phyloP scores from a whole-genome alignment of 2,329 filamentous ascomycete species.

The Cytospora chrysosperma region DNA sequence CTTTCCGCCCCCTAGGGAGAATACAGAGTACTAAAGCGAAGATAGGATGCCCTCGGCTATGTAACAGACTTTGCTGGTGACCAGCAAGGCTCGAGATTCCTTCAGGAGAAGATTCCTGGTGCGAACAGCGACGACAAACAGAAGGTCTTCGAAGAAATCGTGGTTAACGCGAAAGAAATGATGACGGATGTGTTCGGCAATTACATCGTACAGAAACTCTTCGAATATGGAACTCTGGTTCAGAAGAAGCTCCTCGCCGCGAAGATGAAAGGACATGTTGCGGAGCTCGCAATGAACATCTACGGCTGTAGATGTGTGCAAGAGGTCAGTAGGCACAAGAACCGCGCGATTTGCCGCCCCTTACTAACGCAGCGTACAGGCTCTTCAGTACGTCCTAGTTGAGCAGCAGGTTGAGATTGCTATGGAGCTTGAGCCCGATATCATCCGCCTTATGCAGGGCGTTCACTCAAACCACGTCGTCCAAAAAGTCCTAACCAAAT shows the following conservation, averaged over 20 bases:
- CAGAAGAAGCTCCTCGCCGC: slow-evolving; percentile 87
- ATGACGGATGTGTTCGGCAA: slow-evolving; percentile 98
- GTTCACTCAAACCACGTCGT: slow-evolving; percentile 96
- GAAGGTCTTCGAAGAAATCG: slow-evolving; percentile 82
- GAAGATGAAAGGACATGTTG: slow-evolving; percentile 83
- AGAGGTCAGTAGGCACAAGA: slow-evolving; percentile 58
- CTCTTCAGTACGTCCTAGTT: slow-evolving; percentile 84
- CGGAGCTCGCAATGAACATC: slow-evolving; percentile 78
- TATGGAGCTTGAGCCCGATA: slow-evolving; percentile 74
- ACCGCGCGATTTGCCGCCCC: slow-evolving; percentile 2
- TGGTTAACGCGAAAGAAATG: slow-evolving; percentile 77
- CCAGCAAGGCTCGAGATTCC: slow-evolving; percentile 92
- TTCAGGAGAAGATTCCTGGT: slow-evolving; percentile 86
- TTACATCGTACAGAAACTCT: slow-evolving; percentile 97
- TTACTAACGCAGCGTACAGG: slow-evolving; percentile 47
- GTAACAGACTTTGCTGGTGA: slow-evolving; percentile 95
- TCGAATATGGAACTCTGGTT: slow-evolving; percentile 89
- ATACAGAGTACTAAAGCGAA: slow-evolving; percentile 21
- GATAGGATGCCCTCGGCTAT: slow-evolving; percentile 75
- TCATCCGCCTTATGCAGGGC: slow-evolving; percentile 77
- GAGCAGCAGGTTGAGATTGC: slow-evolving; percentile 86
- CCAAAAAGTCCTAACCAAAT: slow-evolving; percentile 84
- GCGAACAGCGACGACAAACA: slow-evolving; percentile 97
- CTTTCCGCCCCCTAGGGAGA: neutral
- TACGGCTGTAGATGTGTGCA: slow-evolving; percentile 96